Evolutionary conservation across 2,329 filamentous ascomycete species (phyloP).

Genomic region (Diaporthe vaccinii): DNA sequence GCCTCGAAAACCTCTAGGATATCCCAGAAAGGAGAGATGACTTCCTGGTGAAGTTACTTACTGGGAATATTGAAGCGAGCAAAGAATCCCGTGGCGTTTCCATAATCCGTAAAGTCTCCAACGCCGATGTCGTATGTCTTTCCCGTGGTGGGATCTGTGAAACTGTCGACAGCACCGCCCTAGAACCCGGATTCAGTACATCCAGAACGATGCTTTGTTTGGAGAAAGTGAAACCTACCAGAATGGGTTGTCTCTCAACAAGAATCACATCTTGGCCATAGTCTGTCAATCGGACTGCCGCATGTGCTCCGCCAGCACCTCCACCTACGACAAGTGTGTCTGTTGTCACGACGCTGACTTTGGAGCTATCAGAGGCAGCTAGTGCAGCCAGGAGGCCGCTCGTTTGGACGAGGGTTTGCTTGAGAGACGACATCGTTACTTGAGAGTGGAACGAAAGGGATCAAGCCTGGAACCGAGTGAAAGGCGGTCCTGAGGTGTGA

Average conservation of each 20-base stretch:
- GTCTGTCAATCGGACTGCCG: constrained; percentile 32
- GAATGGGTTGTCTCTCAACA: constrained; percentile 23
- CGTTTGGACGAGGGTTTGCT: constrained; percentile 13
- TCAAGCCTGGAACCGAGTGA: not conserved
- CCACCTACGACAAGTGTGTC: constrained; percentile 33
- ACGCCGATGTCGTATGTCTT: constrained; percentile 21
- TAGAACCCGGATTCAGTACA: not conserved
- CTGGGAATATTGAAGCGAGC: constrained; percentile 26
- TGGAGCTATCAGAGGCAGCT: not conserved
- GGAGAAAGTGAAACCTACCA: not conserved
- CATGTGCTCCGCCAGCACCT: constrained; percentile 33
- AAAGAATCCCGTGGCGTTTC: constrained; percentile 27
- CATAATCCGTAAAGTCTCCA: constrained; percentile 18
- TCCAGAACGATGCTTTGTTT: too few relatives aligned
- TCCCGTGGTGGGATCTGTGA: constrained; percentile 1
- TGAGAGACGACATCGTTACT: constrained; percentile 9
- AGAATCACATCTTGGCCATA: constrained; percentile 28
- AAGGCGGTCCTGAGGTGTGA: not conserved
- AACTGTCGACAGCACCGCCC: constrained; percentile 32
- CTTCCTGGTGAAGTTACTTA: not conserved
- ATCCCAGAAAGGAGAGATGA: not conserved
- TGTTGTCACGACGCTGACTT: constrained; percentile 10
- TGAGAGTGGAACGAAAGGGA: not conserved
- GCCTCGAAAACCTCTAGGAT: not conserved
- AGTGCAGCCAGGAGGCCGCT: constrained; percentile 15